Conservation (phyloP, 129 eudicot genomes). For the Pseudognaphalium luteoalbum region DNA sequence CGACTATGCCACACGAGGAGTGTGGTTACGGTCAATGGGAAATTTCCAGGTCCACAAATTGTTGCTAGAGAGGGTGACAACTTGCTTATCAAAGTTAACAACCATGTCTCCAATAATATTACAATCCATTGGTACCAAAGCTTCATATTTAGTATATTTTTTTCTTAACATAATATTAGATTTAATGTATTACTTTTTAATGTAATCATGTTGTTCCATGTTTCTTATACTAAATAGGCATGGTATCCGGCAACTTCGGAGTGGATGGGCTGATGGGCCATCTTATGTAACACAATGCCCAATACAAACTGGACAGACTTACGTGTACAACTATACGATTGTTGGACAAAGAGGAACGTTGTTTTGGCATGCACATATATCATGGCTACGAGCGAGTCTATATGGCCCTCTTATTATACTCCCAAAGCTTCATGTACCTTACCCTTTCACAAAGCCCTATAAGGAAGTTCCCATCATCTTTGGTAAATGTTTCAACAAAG, state of each 20-base stretch:
- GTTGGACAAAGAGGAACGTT: constrained; percentile 45
- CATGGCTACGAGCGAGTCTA: constrained; percentile 60
- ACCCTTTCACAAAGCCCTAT: constrained; percentile 61
- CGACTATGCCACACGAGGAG: constrained; percentile 36
- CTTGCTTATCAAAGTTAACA: constrained; percentile 30
- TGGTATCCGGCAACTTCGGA: constrained; percentile 48
- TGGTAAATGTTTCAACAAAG: constrained; percentile 25
- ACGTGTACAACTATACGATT: constrained; percentile 57
- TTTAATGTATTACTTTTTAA: background rate
- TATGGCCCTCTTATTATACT: constrained; percentile 57
- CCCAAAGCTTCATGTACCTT: constrained; percentile 48
- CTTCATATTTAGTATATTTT: background rate
- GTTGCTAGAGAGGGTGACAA: constrained; percentile 17
- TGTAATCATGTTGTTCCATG: background rate
- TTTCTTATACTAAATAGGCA: constrained; percentile 35
- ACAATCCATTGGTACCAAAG: constrained; percentile 43
- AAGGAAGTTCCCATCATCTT: constrained; percentile 65
- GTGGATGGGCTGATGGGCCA: constrained; percentile 49
- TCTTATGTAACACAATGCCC: constrained; percentile 66
- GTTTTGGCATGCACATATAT: constrained; percentile 37
- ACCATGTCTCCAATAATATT: constrained; percentile 35
- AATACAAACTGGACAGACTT: constrained; percentile 57
- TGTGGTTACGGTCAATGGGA: constrained; percentile 24
- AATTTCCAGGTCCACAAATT: constrained; percentile 38
- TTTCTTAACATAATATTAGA: background rate